phyloP scores from a whole-genome alignment of 495 filamentous ascomycete species.

The Xylaria grammica region DNA sequence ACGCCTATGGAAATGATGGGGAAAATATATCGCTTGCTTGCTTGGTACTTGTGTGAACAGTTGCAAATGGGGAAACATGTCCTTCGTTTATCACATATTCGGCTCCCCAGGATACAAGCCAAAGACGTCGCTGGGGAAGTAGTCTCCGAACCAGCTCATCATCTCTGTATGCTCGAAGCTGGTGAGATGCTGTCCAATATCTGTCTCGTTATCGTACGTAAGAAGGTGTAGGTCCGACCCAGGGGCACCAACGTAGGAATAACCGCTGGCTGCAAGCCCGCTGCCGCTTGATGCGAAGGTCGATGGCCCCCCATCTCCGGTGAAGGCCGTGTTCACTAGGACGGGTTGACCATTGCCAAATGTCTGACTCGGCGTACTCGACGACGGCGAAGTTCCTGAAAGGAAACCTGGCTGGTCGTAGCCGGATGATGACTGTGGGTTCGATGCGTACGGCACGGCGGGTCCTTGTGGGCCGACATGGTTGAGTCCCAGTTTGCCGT shows the following conservation, averaged over 20 bases:
- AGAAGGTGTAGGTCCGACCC: slow-evolving; percentile 35
- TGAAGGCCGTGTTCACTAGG: slow-evolving; percentile 26
- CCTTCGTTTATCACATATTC: slow-evolving; percentile 23
- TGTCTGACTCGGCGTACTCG: slow-evolving; percentile 36
- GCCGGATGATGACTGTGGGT: slow-evolving; percentile 38
- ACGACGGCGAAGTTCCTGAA: slow-evolving; percentile 37
- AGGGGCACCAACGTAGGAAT: slow-evolving; percentile 48
- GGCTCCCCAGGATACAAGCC: slow-evolving; percentile 48
- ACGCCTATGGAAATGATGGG: background rate
- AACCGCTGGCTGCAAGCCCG: slow-evolving; percentile 44
- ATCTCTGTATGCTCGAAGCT: slow-evolving; percentile 76
- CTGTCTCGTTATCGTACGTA: slow-evolving; percentile 48
- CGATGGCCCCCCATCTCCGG: slow-evolving; percentile 38
- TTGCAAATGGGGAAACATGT: background rate
- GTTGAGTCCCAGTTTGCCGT: slow-evolving; percentile 35
- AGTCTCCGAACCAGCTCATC: slow-evolving; percentile 69
- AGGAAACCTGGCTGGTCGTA: slow-evolving; percentile 39
- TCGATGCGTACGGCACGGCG: slow-evolving; percentile 30
- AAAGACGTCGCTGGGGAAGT: slow-evolving; percentile 67
- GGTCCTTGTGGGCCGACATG: slow-evolving; percentile 20
- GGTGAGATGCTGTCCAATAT: slow-evolving; percentile 49
- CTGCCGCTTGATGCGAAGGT: slow-evolving; percentile 46
- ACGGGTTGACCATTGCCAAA: slow-evolving; percentile 33
- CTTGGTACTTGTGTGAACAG: background rate
- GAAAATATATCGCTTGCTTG: slow-evolving; percentile 6